phyloP scores from a whole-genome alignment of 2,329 filamentous ascomycete genomes.

The Hypoxylon sp. region DNA sequence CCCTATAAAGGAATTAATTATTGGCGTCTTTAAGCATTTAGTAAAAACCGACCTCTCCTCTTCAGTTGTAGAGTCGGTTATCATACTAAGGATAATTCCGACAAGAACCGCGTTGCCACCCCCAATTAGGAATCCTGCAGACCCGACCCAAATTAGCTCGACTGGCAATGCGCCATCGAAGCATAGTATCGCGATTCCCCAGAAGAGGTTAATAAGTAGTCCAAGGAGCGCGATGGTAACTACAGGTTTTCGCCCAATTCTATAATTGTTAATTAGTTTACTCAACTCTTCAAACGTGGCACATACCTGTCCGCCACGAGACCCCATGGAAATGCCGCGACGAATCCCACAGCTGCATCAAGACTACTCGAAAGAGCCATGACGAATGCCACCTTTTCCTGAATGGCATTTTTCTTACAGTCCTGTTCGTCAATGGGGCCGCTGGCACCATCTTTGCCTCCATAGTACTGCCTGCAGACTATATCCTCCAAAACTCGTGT shows the following conservation, averaged over 20 bases:
- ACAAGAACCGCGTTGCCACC: constrained; percentile 55
- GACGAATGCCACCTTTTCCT: constrained; percentile 57
- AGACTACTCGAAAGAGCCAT: constrained; percentile 53
- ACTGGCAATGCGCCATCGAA: constrained; percentile 56
- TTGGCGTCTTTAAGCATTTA: neutral
- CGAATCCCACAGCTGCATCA: constrained; percentile 54
- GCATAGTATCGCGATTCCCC: constrained; percentile 53
- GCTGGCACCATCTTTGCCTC: constrained; percentile 21
- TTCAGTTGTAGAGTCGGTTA: constrained; percentile 56
- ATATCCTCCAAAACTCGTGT: constrained; percentile 58
- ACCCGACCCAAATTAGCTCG: constrained; percentile 55
- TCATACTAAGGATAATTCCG: constrained; percentile 56
- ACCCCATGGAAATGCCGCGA: constrained; percentile 59
- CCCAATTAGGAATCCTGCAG: constrained; percentile 54
- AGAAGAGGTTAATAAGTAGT: constrained; percentile 48
- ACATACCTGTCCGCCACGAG: constrained; percentile 53
- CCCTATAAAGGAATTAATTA: constrained; percentile 47
- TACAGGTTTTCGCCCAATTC: constrained; percentile 57
- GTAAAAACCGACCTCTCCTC: constrained; percentile 52
- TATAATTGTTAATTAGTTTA: constrained; percentile 26
- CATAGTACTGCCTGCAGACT: constrained; percentile 58
- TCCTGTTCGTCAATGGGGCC: constrained; percentile 56
- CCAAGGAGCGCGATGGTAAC: constrained; percentile 55
- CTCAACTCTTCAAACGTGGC: neutral
- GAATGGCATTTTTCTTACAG: constrained; percentile 55